Base-by-base conservation (phyloP, 768 basidiomycete genomes). In the Podaxis sp. region DNA sequence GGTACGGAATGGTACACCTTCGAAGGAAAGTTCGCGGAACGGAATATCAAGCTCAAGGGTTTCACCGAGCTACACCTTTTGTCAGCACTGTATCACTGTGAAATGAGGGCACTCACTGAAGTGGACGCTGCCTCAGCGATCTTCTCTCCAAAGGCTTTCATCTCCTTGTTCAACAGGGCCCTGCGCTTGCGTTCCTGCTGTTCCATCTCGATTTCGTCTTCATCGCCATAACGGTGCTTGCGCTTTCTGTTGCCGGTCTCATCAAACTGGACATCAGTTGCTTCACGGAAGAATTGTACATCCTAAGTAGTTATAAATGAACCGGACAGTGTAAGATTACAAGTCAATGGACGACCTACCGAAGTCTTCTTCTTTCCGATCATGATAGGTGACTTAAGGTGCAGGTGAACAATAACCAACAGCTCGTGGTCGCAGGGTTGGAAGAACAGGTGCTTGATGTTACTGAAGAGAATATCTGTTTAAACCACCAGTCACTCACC, bases 231-330 rank as follows among this genome's bases (percentile, higher is more conserved):
- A 60, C 96, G 87, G 69, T 95, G 92, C 74, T 97, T 95, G 59
- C 96, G 87, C 75, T 99, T 99, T 68, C 96, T 86, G 69, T 99
- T 99, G n/a, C 97, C 97, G 1, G 97, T 99, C 75, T 99, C 97
- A 70, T 99, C 97, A 70, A 99, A 98, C 66, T 96, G 93, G 30
- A 96, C 93, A 67, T 99, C 97, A 0, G 94, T 93, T 6, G 96
- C 96, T 77, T 99, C 97, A 8, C 96, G 91, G 80, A 92, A 95
- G 75, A 99, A 98, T 85, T 99, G 97, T 5, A 99, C 87, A 73
- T 99, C 97, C 92, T 96, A 65, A 26, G 46, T 48, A 20, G 48
- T 36, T 20, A 12, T 63, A 62, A 62, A 56, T 46, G 28, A 64
- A 37, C 36, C 22, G 26, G 26, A 7, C 15, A 22, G 7, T 48